A percentile compares a stretch with the other conserved stretches of the same genome.
phyloP scores from a whole-genome alignment of 305 asterid species.

The Caryopteris hybrid region DNA sequence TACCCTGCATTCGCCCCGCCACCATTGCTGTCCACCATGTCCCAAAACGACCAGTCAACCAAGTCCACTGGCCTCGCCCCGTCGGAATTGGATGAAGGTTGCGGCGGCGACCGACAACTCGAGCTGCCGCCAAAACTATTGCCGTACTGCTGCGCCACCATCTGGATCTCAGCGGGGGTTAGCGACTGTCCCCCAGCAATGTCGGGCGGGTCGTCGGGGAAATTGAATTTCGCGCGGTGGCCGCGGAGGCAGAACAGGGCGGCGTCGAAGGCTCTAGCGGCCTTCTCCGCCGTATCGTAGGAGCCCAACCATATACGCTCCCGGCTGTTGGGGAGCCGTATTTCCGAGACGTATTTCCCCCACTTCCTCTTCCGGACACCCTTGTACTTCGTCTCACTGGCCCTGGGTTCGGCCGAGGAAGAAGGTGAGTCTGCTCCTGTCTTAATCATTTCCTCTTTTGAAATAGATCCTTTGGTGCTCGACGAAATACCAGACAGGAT shows the following conservation, averaged over 20 bases:
- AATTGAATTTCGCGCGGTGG: slow-evolving; percentile 41
- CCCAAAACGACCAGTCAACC: slow-evolving; percentile 39
- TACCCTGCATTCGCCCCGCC: background rate
- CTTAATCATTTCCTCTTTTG: no score
- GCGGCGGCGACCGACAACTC: background rate
- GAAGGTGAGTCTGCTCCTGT: background rate
- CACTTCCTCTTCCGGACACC: slow-evolving; percentile 60
- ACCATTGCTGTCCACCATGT: slow-evolving; percentile 19
- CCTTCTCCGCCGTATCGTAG: slow-evolving; percentile 50
- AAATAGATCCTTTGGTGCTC: no score
- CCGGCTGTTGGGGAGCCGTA: slow-evolving; percentile 58
- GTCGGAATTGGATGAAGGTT: slow-evolving; percentile 14
- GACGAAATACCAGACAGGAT: background rate
- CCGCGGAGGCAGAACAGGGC: slow-evolving; percentile 64
- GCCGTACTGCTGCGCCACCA: slow-evolving; percentile 38
- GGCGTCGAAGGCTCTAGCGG: slow-evolving; percentile 60
- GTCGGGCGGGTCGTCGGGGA: slow-evolving; percentile 45
- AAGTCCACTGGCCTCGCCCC: slow-evolving; percentile 20
- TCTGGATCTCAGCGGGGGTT: slow-evolving; percentile 30
- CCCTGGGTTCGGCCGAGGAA: background rate
- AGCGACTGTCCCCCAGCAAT: slow-evolving; percentile 28
- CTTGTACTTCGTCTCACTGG: slow-evolving; percentile 22
- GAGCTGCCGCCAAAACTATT: background rate
- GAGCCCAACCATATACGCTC: slow-evolving; percentile 69
- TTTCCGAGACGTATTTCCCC: slow-evolving; percentile 59